These are phyloP conservation scores for Conringia planisiliqua DNA, from an alignment of 345 rosid species.

Conservation along the genomic window DNA sequence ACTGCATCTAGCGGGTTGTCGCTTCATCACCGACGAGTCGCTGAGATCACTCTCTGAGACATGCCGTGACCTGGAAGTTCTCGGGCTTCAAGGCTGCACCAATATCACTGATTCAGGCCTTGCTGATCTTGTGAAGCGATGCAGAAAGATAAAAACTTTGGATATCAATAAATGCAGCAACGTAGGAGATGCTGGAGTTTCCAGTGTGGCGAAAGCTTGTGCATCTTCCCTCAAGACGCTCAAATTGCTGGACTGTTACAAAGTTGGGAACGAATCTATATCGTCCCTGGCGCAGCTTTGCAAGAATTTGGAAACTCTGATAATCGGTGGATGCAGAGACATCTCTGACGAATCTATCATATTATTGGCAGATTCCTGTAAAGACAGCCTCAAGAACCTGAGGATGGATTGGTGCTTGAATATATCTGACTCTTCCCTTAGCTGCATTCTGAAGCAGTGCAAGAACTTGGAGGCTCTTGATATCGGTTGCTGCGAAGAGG, in stretches of 20 bases:
- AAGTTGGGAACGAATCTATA: slow-evolving; percentile 66
- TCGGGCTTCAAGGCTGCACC: slow-evolving; percentile 78
- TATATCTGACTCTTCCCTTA: slow-evolving; percentile 66
- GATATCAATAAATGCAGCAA: slow-evolving; percentile 83
- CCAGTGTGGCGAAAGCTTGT: slow-evolving; percentile 61
- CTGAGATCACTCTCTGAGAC: slow-evolving; percentile 53
- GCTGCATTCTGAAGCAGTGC: slow-evolving; percentile 62
- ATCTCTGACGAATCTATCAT: slow-evolving; percentile 61
- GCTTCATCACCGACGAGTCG: slow-evolving; percentile 52
- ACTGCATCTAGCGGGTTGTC: slow-evolving; percentile 73
- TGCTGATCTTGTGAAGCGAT: slow-evolving; percentile 60
- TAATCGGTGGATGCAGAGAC: slow-evolving; percentile 79
- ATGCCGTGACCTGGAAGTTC: slow-evolving; percentile 55
- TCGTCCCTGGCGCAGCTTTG: slow-evolving; percentile 62
- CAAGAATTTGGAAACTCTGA: slow-evolving; percentile 64
- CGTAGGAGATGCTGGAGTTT: slow-evolving; percentile 69
- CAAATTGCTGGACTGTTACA: slow-evolving; percentile 76
- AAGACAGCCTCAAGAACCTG: slow-evolving; percentile 60
- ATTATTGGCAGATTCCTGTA: slow-evolving; percentile 59
- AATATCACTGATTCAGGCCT: slow-evolving; percentile 68
- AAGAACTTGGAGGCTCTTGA: slow-evolving; percentile 79
- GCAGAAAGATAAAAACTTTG: slow-evolving; percentile 52
- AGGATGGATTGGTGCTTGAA: slow-evolving; percentile 95
- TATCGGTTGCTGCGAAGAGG: slow-evolving; percentile 82
- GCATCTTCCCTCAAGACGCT: slow-evolving; percentile 64